Evolutionary conservation across 2,329 filamentous ascomycete genomes (phyloP), one percentile per base, ranked within the genome.

Genomic region (Aspergillus quadricinctus): DNA sequence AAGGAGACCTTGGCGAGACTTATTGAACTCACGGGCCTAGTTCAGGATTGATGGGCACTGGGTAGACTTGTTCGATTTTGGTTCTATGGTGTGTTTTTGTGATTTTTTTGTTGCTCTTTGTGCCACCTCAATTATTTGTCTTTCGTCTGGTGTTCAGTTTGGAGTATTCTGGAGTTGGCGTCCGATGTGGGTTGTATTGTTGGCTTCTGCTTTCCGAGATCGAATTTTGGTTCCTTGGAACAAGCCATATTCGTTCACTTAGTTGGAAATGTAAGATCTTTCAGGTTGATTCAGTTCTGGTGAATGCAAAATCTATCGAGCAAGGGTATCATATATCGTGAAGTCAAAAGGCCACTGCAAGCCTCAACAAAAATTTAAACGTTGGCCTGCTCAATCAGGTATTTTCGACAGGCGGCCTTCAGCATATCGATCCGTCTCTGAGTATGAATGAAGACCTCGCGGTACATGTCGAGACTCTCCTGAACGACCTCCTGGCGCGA

Each of bases 391-490:
- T 75, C 74, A 58, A 80, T 77, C 40, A 85, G 73, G 68, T 84
- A 85, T 62, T 83, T 80, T 59, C 80, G 79, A 69, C 82, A 84
- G 4, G 83, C 81, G 71, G 79, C 72, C 65, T 83, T 84, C 57
- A 87, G 72, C 60, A 83, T 76, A 43, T 86, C 82, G 55, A 96
- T 83, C 69, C 90, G 87, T 70, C 89, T 85, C 65, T 87, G 84
- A 1, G 91, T 92, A 68, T 92, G 89, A 64, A 88, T 80, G 75
- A 93, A 99, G 14, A 97, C 90, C 53, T 87, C 85, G 51, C 88
- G 86, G 72, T 97, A 99, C 77, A 94, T 90, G 58, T 87, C 83
- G 55, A 99, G 79, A 70, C 89, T 96, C 72, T 96, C 88, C 54
- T 86, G 81, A 45, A 99, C 82, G 49, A 99, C 90, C 21, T 84